Conservation (phyloP, 345 rosid genomes). For the Odontarrhena argentea region DNA sequence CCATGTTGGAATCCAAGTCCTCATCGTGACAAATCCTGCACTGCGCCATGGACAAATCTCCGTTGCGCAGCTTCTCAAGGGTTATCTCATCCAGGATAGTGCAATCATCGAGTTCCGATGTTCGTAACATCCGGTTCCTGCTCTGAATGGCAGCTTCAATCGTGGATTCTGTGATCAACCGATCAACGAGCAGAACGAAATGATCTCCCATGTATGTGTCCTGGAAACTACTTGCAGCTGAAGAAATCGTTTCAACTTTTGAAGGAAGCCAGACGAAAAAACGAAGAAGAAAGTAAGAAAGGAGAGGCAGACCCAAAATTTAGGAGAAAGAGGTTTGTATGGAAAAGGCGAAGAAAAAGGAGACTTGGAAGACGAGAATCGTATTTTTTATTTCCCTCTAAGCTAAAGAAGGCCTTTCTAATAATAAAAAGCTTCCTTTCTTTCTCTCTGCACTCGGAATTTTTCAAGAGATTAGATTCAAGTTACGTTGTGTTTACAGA, state of each 20-base stretch:
- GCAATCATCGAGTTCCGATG: constrained; percentile 41
- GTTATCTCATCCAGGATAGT: constrained; percentile 45
- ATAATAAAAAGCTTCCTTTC: constrained; percentile 38
- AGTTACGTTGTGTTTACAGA: constrained; percentile 32
- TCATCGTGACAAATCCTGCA: constrained; percentile 98
- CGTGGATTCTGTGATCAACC: constrained; percentile 82
- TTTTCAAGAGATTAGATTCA: constrained; percentile 53
- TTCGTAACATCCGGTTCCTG: constrained; percentile 56
- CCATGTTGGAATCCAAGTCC: constrained; percentile 82
- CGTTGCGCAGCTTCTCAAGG: constrained; percentile 38
- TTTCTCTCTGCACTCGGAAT: constrained; percentile 30
- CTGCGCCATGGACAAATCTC: constrained; percentile 59
- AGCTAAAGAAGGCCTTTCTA: constrained; percentile 43
- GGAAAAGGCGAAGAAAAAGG: constrained; percentile 42
- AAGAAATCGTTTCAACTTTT: background rate
- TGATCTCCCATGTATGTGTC: constrained; percentile 76
- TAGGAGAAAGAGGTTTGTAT: constrained; percentile 28
- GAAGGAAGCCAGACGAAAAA: background rate
- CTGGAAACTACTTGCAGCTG: constrained; percentile 26
- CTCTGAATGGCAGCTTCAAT: constrained; percentile 80
- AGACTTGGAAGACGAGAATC: constrained; percentile 71
- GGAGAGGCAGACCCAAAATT: constrained; percentile 30
- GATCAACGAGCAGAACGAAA: constrained; percentile 85
- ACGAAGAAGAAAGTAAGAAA: constrained; percentile 14
- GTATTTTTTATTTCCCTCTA: constrained; percentile 44